Evolutionary conservation across 2,329 filamentous ascomycete genomes (phyloP).

Genomic region (Volutella citrinella): DNA sequence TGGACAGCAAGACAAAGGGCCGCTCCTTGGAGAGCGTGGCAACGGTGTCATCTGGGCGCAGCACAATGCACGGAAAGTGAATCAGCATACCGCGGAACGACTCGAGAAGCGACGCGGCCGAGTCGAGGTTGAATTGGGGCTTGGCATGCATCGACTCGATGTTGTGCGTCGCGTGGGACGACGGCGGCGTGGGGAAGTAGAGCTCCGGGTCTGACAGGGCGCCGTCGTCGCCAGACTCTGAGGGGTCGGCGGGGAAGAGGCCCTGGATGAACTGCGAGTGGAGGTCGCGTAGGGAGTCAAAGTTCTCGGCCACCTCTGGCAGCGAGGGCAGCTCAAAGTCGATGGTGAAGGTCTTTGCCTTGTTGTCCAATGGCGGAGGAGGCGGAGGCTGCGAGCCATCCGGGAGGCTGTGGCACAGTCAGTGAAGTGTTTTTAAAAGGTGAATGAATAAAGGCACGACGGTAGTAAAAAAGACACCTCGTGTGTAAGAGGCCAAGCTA

Average conservation of each 20-base stretch:
- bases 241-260: conserved; percentile 30
- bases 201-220: conserved; percentile 18
- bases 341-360: conserved; percentile 51
- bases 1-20: conserved; percentile 53
- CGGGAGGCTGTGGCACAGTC: conserved; percentile 15
- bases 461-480: background rate
- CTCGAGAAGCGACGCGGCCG: conserved; percentile 43
- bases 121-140: conserved; percentile 54
- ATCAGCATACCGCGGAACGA: conserved; percentile 43
- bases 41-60: conserved; percentile 40
- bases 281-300: conserved; percentile 41
- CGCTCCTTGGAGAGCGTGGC: conserved; percentile 40
- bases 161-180: conserved; percentile 27
- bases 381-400: conserved; percentile 20
- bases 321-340: conserved; percentile 45
- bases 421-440: background rate
- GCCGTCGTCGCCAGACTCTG: no score
- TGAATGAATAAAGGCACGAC: background rate
- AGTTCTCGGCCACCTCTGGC: conserved; percentile 35
- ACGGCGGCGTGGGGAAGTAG: conserved; percentile 24
- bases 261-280: conserved; percentile 43
- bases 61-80: conserved; percentile 42
- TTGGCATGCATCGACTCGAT: conserved; percentile 42
- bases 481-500: no score
- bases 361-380: conserved; percentile 30